Evolutionary conservation across 1,284 basidiomycete genomes (phyloP).

Genomic region (Cryptococcus sp.): DNA sequence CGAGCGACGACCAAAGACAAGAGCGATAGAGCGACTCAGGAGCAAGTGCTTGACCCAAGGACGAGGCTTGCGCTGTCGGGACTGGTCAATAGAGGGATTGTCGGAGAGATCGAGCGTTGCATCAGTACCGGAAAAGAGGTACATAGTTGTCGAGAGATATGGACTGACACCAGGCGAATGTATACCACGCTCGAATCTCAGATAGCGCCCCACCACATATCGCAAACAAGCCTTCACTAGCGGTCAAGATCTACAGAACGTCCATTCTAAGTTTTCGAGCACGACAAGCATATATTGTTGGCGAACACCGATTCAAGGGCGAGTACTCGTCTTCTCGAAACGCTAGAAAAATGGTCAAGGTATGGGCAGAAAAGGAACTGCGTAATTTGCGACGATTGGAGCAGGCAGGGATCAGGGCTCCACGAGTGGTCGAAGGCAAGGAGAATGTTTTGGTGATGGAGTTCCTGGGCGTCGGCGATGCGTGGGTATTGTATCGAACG

Average conservation of each 20-base stretch:
- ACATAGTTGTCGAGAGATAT: conserved; percentile 16
- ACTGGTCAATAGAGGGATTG: conserved; percentile 80
- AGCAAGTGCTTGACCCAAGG: conserved; percentile 88
- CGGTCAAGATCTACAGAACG: conserved; percentile 98
- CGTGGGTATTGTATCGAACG: conserved; percentile 19
- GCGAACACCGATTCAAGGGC: conserved; percentile 85
- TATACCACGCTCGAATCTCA: conserved; percentile 77
- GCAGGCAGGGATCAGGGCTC: conserved; percentile 76
- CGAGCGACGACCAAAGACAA: conserved; percentile 89
- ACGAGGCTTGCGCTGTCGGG: conserved; percentile 88
- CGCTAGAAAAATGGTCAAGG: conserved; percentile 95
- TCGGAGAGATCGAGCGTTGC: conserved; percentile 86
- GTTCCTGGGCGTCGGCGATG: conserved; percentile 73
- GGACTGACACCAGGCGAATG: conserved; percentile 65
- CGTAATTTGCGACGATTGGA: conserved; percentile 84
- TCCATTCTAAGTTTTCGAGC: conserved; percentile 97
- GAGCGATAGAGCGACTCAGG: conserved; percentile 85
- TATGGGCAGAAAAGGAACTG: conserved; percentile 99
- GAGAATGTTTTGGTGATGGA: conserved; percentile 98
- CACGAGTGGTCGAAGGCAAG: conserved; percentile 84
- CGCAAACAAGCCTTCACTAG: conserved; percentile 57
- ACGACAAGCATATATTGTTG: conserved; percentile 85
- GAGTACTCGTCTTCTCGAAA: conserved; percentile 84
- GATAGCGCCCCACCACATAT: conserved; percentile 40
- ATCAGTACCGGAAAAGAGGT: conserved; percentile 95